Conservation (phyloP, 129 eudicot species). For the Helianthus tuberosus region DNA sequence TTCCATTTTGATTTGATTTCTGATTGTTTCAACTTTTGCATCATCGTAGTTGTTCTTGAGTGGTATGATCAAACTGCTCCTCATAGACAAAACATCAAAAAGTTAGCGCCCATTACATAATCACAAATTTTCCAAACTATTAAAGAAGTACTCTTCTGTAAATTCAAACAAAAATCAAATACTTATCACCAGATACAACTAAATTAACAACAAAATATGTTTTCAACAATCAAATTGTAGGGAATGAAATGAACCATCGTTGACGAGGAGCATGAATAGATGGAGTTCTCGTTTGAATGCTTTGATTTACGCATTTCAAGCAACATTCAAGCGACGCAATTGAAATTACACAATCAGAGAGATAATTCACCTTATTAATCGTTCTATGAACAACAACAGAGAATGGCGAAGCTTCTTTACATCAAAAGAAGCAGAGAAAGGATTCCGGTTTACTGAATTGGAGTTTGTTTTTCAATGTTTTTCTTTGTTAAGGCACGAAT, state of each 20-base stretch:
- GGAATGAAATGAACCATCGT: constrained; percentile 47
- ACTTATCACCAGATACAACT: constrained; percentile 25
- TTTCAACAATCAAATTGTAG: neutral
- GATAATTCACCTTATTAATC: no score
- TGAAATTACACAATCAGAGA: no score
- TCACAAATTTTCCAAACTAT: neutral
- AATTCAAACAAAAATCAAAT: neutral
- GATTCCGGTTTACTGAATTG: no score
- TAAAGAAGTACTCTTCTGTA: no score
- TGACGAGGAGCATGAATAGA: constrained; percentile 58
- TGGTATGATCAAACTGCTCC: constrained; percentile 42
- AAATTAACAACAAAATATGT: neutral
- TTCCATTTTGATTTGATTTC: constrained; percentile 15
- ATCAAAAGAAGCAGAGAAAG: no score
- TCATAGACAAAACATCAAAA: neutral
- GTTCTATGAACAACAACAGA: no score
- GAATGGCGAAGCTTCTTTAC: no score
- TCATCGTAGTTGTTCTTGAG: constrained; percentile 44
- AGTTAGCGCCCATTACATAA: neutral
- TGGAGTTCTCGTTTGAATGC: constrained; percentile 69
- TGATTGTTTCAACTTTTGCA: constrained; percentile 28
- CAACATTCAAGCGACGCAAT: no score
- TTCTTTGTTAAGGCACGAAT: no score
- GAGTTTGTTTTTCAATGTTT: no score
- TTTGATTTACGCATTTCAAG: constrained; percentile 44